Conservation (phyloP, 2,329 filamentous ascomycete species). For the Massarina eburnea region DNA sequence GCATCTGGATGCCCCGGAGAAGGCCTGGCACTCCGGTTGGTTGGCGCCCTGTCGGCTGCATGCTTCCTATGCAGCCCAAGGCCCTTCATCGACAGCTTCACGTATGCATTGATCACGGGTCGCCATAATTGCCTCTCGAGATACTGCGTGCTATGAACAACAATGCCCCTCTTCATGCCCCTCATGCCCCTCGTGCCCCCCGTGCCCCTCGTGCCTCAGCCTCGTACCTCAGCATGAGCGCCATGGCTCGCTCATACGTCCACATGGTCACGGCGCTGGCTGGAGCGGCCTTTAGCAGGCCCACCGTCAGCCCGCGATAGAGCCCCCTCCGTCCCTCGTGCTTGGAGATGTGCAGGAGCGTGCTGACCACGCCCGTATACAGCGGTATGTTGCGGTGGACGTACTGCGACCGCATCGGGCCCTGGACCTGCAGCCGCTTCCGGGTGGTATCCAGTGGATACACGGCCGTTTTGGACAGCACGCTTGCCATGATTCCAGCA, state of each 20-base stretch:
- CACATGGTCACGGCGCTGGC: constrained; percentile 90
- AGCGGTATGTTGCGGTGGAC: constrained; percentile 86
- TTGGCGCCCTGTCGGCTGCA: constrained; percentile 1
- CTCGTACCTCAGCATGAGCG: constrained; percentile 51
- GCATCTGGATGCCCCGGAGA: not conserved
- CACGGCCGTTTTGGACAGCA: constrained; percentile 83
- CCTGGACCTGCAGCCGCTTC: constrained; percentile 93
- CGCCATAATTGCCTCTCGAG: not conserved
- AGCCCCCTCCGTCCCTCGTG: constrained; percentile 77
- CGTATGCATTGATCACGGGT: not conserved
- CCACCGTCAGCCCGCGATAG: constrained; percentile 86
- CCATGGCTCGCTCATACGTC: constrained; percentile 82
- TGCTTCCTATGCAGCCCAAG: constrained; percentile 4
- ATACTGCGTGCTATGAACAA: too few species aligned
- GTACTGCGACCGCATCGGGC: constrained; percentile 77
- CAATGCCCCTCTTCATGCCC: too few species aligned
- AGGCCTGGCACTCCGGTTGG: constrained; percentile 14
- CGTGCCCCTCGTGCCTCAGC: too few species aligned
- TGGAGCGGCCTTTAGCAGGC: constrained; percentile 91
- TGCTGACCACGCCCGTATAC: constrained; percentile 68
- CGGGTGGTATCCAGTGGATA: constrained; percentile 92
- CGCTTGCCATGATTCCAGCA: constrained; percentile 76
- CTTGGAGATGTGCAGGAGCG: constrained; percentile 67
- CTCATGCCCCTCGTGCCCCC: too few species aligned
- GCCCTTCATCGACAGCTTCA: not conserved